Conservation (phyloP, 495 filamentous ascomycete species). For the Parathielavia appendiculata region DNA sequence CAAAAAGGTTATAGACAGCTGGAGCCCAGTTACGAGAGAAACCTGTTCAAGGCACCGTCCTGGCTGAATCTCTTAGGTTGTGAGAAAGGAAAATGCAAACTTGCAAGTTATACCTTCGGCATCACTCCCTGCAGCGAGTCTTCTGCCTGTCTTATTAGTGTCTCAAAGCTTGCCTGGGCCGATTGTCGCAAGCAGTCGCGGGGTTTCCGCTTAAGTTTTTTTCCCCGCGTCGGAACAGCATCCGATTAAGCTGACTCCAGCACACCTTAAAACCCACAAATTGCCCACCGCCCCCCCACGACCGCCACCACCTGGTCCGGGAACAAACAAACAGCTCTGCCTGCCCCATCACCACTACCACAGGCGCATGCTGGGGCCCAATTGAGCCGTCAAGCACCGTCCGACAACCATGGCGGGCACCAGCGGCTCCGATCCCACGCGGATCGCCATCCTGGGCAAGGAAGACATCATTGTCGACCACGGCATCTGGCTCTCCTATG, state of each 20-base stretch:
- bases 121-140: too few relatives aligned
- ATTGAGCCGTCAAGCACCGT: constrained; percentile 20
- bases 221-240: constrained; percentile 7
- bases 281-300: background rate
- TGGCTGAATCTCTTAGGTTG: too few relatives aligned
- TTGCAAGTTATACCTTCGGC: too few relatives aligned
- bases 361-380: constrained; percentile 25
- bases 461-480: constrained; percentile 90
- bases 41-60: too few relatives aligned
- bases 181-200: constrained; percentile 2
- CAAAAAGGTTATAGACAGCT: too few relatives aligned
- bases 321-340: background rate
- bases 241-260: background rate
- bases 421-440: constrained; percentile 39
- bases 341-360: background rate
- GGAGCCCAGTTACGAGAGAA: too few relatives aligned
- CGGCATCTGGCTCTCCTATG: constrained; percentile 77
- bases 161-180: background rate
- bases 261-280: background rate
- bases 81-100: too few relatives aligned
- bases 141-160: too few relatives aligned
- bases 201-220: constrained; percentile 20
- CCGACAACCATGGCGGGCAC: constrained; percentile 23
- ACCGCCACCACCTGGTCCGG: background rate
- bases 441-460: constrained; percentile 50